Percentiles rank a stretch among this genome's conserved stretches.
Evolutionary conservation across 169 alveolate genomes (phyloP).

Genomic region (Amoebophrya sp.): DNA sequence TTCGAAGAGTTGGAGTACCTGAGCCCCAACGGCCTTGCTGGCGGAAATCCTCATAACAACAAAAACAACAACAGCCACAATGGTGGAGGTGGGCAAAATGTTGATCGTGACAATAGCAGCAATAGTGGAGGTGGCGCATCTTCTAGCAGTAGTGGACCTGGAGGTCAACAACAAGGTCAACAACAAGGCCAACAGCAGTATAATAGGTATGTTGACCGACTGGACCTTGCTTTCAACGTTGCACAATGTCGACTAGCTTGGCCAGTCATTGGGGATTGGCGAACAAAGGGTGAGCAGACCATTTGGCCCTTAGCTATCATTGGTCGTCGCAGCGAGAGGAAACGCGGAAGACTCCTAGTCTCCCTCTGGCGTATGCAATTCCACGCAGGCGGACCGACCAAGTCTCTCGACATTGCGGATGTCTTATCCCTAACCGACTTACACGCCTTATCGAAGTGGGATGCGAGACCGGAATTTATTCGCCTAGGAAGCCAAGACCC

Average conservation of each 20-base stretch:
- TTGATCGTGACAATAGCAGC: too few species aligned
- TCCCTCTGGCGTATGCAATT: neutral
- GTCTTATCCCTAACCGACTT: neutral
- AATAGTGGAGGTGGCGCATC: too few species aligned
- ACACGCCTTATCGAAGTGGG: neutral
- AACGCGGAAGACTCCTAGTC: neutral
- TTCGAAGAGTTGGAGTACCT: neutral
- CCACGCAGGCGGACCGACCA: neutral
- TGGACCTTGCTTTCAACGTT: too few species aligned
- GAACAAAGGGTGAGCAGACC: neutral
- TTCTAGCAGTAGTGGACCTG: too few species aligned
- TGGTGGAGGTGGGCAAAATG: too few species aligned
- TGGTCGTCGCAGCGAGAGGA: neutral
- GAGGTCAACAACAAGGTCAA: too few species aligned
- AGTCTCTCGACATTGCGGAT: neutral
- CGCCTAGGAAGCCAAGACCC: neutral
- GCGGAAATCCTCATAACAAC: too few species aligned
- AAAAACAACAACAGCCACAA: too few species aligned
- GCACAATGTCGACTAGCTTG: neutral
- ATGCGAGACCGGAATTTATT: neutral
- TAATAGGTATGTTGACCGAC: too few species aligned
- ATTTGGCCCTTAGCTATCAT: neutral
- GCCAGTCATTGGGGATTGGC: neutral
- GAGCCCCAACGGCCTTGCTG: too few species aligned
- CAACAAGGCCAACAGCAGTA: too few species aligned